These are phyloP conservation scores for Periconia sp. DNA, from an alignment of 2,329 filamentous ascomycete genomes.

Conservation along the genomic window DNA sequence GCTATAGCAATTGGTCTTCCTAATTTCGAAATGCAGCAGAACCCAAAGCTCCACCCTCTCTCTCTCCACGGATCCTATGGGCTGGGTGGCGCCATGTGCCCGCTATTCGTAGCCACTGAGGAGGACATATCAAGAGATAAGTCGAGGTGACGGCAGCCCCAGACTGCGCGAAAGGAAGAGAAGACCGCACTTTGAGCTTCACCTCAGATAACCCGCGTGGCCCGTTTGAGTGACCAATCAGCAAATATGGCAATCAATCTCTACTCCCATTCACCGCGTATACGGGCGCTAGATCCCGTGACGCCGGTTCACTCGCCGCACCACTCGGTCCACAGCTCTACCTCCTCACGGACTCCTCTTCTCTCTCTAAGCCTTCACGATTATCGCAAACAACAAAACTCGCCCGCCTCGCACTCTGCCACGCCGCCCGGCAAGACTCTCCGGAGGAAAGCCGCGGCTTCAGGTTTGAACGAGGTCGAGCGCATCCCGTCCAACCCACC, in stretches of 20 bases:
- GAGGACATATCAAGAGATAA: constrained; percentile 7
- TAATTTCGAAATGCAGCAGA: too few species aligned
- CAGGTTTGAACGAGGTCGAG: constrained; percentile 38
- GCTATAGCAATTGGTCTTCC: too few species aligned
- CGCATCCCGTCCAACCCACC: constrained; percentile 24
- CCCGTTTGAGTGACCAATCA: background rate
- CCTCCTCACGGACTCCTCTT: constrained; percentile 38
- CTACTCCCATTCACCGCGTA: constrained; percentile 31
- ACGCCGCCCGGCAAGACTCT: constrained; percentile 41
- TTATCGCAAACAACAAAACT: constrained; percentile 46
- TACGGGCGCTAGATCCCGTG: constrained; percentile 24
- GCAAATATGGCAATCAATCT: constrained; percentile 27
- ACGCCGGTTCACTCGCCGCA: constrained; percentile 47
- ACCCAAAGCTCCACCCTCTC: too few species aligned
- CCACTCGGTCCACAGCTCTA: constrained; percentile 41
- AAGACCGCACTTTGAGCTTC: background rate
- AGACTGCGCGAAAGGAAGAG: background rate
- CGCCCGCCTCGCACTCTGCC: constrained; percentile 34
- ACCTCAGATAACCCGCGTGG: background rate
- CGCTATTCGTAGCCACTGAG: constrained; percentile 8
- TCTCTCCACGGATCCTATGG: constrained; percentile 11
- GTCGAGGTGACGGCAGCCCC: constrained; percentile 5
- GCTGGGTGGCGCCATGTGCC: constrained; percentile 14
- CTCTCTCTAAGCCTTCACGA: constrained; percentile 47
- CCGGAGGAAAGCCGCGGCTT: constrained; percentile 44